Percentiles rank a stretch among this genome's conserved stretches.
Conservation (phyloP, 2,329 filamentous ascomycete genomes). For the Calycina herbarum region DNA sequence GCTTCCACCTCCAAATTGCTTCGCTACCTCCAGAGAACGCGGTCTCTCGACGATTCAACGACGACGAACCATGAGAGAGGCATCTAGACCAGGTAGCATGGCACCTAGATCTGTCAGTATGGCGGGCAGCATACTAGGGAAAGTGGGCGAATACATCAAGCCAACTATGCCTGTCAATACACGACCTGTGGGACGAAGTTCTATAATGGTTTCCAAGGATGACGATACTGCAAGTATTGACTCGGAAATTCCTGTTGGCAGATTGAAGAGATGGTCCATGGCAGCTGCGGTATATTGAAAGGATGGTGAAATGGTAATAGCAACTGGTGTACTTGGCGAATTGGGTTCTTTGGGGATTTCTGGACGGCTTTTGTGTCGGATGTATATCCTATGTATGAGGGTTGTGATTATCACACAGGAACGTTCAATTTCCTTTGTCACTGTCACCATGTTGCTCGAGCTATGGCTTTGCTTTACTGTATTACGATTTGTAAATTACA, state of each 20-base stretch:
- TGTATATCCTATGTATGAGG: background rate
- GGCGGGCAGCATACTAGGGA: constrained; percentile 15
- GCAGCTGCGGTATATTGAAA: background rate
- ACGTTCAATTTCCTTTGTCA: background rate
- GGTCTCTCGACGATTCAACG: background rate
- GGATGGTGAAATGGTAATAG: too few species aligned
- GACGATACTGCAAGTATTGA: background rate
- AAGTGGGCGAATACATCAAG: constrained; percentile 22
- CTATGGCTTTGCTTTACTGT: background rate
- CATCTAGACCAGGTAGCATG: background rate
- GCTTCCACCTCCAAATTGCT: background rate
- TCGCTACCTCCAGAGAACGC: background rate
- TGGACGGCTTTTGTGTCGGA: too few species aligned
- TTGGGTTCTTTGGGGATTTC: background rate
- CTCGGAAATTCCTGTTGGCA: background rate
- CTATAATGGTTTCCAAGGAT: background rate
- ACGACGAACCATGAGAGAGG: background rate
- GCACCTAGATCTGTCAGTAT: background rate
- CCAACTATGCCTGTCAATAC: constrained; percentile 6
- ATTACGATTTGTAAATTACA: background rate
- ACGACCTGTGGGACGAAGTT: background rate
- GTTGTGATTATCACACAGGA: background rate
- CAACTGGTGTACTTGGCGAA: background rate
- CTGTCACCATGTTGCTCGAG: background rate
- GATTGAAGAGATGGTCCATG: constrained; percentile 1